Evolutionary conservation across 2,329 filamentous ascomycete species (phyloP).

Genomic region (Plenodomus tracheiphilus): DNA sequence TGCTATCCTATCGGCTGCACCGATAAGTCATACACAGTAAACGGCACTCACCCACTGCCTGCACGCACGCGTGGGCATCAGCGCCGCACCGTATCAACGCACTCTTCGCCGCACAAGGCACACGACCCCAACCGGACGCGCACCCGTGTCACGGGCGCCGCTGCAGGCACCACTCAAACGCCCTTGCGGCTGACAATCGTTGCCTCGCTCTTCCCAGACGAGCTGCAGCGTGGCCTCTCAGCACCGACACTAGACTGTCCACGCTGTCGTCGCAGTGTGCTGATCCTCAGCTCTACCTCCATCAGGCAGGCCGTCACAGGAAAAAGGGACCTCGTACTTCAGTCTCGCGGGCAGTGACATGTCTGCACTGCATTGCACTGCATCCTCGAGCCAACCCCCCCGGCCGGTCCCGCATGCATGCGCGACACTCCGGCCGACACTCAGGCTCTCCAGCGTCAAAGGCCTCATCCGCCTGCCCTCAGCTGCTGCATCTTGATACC

Average conservation of each 20-base stretch:
- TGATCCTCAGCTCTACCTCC: conserved; percentile 1
- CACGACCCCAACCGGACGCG: not conserved
- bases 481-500: conserved; percentile 3
- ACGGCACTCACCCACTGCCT: not conserved
- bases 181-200: not conserved
- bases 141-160: not conserved
- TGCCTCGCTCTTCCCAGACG: not conserved
- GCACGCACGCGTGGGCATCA: not conserved
- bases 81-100: no score
- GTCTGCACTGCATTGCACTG: not conserved
- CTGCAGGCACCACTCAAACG: not conserved
- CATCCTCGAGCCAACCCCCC: conserved; percentile 1
- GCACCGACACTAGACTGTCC: not conserved
- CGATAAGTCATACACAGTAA: not conserved
- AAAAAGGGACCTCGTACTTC: not conserved
- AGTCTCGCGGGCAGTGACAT: not conserved
- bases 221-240: not conserved
- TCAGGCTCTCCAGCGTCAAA: no score
- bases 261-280: conserved; percentile 5
- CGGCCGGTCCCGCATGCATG: conserved; percentile 12
- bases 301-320: conserved; percentile 1
- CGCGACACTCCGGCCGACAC: conserved; percentile 1
- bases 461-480: no score
- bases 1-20: not conserved
- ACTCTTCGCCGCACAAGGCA: not conserved